Evolutionary conservation across 768 basidiomycete species (phyloP), one percentile per base, ranked within the genome.

Genomic region (Gautieria morchelliformis): DNA sequence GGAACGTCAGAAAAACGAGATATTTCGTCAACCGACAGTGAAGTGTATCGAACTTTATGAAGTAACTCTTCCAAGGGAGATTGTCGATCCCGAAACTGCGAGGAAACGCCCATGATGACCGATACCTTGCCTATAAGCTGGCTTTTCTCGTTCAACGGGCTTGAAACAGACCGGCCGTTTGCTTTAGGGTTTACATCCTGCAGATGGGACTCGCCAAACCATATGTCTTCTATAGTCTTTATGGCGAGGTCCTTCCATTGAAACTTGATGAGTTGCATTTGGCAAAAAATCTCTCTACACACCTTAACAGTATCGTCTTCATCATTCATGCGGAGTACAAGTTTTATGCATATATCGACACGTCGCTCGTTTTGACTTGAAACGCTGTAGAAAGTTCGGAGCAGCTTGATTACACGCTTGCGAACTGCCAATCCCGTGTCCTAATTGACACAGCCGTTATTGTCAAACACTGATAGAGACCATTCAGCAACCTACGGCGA

Each of bases 361-460:
- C 81, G 80, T 35, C 83, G 79, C 14, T 68, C 65, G 37, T 76
- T 72, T 52, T 85, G 81, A 15, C 80, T 75, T 2, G 84, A 82
- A 19, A 84, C 79, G 1, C 69, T 63, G 65, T 94, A 94, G 62
- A 93, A 88, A 0, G 83, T 78, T 68, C 87, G 90, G 40, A 99
- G 77, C 1, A 99, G 75, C 71, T 95, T 98, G 75, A 99, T 90
- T 53, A 98, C 95, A 3, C 95, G 84, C 68, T 97, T 97, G 32
- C 96, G 79, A 4, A 99, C 96, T 33, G 84, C 83, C 17, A 98
- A 77, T 5, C 96, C 95, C 53, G 94, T 88, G 67, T 99, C 96
- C 95, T 97, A 61, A 37, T 17, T 9, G 9, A 17, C 7, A 9
- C 20, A 15, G 30, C 20, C 10, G 27, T 35, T 33, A 27, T 48